These are phyloP conservation scores for Lizonia empirigonia DNA, from an alignment of 2,329 filamentous ascomycete species.

Conservation along the genomic window DNA sequence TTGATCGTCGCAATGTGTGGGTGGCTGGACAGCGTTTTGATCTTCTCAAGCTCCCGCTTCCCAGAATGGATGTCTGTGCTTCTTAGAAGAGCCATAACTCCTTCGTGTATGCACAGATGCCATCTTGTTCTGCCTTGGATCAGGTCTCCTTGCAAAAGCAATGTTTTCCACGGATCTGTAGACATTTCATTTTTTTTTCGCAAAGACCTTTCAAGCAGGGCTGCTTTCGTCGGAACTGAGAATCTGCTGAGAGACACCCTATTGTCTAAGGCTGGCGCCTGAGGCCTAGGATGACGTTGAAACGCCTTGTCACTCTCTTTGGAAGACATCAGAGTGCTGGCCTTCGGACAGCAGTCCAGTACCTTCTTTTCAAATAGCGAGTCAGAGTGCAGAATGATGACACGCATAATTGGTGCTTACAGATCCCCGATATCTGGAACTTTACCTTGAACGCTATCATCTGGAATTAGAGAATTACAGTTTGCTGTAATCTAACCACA, in stretches of 20 bases:
- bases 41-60: neutral
- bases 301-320: neutral
- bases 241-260: neutral
- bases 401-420: too few relatives aligned
- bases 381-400: too few relatives aligned
- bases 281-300: slow-evolving; percentile 10
- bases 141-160: neutral
- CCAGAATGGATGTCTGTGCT: neutral
- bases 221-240: slow-evolving; percentile 7
- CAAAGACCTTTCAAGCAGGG: slow-evolving; percentile 1
- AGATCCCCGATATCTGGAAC: too few relatives aligned
- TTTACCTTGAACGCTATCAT: too few relatives aligned
- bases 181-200: neutral
- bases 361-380: too few relatives aligned
- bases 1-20: slow-evolving; percentile 6
- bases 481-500: too few relatives aligned
- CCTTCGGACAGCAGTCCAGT: neutral
- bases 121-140: neutral
- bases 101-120: neutral
- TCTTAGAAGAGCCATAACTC: neutral
- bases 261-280: neutral
- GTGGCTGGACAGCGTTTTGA: slow-evolving; percentile 9
- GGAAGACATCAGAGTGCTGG: neutral
- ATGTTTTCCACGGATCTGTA: slow-evolving; percentile 2
- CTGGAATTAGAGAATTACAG: too few relatives aligned